Evolutionary conservation across 1,284 basidiomycete species (phyloP).

Genomic region (Leccinum fuscescens): DNA sequence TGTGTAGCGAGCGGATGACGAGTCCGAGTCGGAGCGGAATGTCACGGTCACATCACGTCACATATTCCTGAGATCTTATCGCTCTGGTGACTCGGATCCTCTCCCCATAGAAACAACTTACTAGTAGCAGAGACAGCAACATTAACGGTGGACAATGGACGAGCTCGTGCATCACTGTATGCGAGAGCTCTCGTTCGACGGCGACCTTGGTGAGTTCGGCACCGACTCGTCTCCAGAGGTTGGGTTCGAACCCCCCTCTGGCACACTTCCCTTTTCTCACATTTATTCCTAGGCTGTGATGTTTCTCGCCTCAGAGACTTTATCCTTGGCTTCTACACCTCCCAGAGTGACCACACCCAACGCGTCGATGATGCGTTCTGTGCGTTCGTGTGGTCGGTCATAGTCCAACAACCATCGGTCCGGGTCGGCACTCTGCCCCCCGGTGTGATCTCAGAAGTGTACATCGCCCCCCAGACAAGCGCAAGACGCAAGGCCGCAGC

Average conservation of each 20-base stretch:
- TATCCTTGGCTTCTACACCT: slow-evolving; percentile 60
- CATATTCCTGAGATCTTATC: slow-evolving; percentile 18
- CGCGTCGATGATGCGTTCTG: slow-evolving; percentile 73
- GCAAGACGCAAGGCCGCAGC: slow-evolving; percentile 60
- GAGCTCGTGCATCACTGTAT: slow-evolving; percentile 73
- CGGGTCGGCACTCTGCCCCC: slow-evolving; percentile 64
- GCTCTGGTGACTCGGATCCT: not conserved
- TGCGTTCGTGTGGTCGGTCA: slow-evolving; percentile 76
- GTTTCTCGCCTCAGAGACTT: slow-evolving; percentile 68
- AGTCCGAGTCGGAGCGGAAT: not conserved
- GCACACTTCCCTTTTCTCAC: slow-evolving; percentile 28
- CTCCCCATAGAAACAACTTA: not conserved
- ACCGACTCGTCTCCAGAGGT: slow-evolving; percentile 1
- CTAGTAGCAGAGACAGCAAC: not conserved
- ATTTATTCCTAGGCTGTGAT: slow-evolving; percentile 55
- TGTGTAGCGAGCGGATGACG: not conserved
- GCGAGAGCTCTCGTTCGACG: slow-evolving; percentile 77
- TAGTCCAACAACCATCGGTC: slow-evolving; percentile 70
- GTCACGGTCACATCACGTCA: slow-evolving; percentile 24
- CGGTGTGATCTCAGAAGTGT: slow-evolving; percentile 61
- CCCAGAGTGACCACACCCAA: slow-evolving; percentile 44
- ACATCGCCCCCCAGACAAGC: slow-evolving; percentile 69
- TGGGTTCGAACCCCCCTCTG: slow-evolving; percentile 45
- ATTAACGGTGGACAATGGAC: slow-evolving; percentile 50
- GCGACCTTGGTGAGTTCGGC: slow-evolving; percentile 65